A percentile compares a stretch with the other conserved stretches of the same genome.
Evolutionary conservation across 345 rosid genomes (phyloP).

Genomic region (Sisymbrium altissimum): DNA sequence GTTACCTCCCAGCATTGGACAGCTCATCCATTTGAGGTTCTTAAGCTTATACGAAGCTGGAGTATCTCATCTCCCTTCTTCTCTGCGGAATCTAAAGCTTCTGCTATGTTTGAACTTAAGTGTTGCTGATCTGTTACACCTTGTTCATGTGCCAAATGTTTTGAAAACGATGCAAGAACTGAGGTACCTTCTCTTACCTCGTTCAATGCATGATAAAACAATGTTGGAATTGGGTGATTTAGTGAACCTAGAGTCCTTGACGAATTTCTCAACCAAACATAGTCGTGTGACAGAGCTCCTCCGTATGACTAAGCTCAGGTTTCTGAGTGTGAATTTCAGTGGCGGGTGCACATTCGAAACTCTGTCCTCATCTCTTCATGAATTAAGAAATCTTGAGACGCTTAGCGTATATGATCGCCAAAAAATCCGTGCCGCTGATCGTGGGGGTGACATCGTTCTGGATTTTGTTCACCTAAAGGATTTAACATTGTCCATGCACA

Average conservation of each 20-base stretch:
- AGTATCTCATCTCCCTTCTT: conserved; percentile 16
- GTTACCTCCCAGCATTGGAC: conserved; percentile 34
- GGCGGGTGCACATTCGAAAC: neutral
- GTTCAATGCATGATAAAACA: neutral
- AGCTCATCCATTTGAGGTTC: conserved; percentile 41
- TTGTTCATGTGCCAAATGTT: conserved; percentile 27
- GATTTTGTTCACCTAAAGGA: conserved; percentile 17
- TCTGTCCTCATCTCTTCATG: conserved; percentile 12
- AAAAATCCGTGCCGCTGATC: neutral
- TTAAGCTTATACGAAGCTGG: conserved; percentile 6
- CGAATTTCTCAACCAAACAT: neutral
- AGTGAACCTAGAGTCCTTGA: conserved; percentile 5
- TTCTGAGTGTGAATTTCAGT: neutral
- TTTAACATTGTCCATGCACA: conserved; percentile 9
- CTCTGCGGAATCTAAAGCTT: conserved; percentile 19
- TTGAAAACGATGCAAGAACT: neutral
- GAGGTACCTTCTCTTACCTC: conserved; percentile 23
- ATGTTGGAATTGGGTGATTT: conserved; percentile 19
- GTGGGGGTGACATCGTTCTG: neutral
- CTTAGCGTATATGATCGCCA: neutral
- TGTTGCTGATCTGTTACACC: neutral
- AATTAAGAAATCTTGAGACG: neutral
- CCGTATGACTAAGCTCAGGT: conserved; percentile 13
- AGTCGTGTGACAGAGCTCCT: conserved; percentile 1
- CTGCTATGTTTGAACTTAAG: conserved; percentile 22